Evolutionary conservation across 768 basidiomycete species (phyloP), one percentile per base, ranked within the genome.

Genomic region (Tricholoma flavovirens): DNA sequence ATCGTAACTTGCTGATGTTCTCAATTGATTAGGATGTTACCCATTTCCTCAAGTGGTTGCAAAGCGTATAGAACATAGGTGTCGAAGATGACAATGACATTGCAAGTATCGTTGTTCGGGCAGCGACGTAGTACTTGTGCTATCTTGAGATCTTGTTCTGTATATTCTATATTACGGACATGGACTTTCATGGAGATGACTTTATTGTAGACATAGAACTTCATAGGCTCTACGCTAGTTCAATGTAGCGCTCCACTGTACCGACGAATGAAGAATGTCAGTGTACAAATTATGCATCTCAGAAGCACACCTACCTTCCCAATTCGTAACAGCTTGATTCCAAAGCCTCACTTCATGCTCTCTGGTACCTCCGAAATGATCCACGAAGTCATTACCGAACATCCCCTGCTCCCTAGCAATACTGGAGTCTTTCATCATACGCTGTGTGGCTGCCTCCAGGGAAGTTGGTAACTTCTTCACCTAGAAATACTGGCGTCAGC

Each of bases 291-390:
- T 8, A 30, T 29, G 29, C 5, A 43, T 5, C 33, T 49, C 49
- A 33, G 42, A 35, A 19, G n/a, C 36, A 45, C 17, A 62, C 83
- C 62, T 63, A 92, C 93, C 83, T 82, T 96, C 95, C 94, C 92
- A 98, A 67, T 82, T 87, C 10, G 95, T 97, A 36, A 96, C 93
- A 2, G 93, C 91, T 63, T 86, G 82, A 62, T 93, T 88, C 87
- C 90, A 95, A 22, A 89, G 64, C 53, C 77, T 83, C 55, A 95
- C 84, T 67, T 96, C 94, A 67, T 98, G 89, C 68, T 92, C 82
- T 63, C 96, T 83, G n/a, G 97, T 98, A 7, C 93, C 95, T 2
- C 90, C 93, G 64, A 83, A 96, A 67, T 99, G 97, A 14, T 98
- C 91, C 1, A 98, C 91, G 65, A 98, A 97, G 21, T 83, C 85